phyloP scores from a whole-genome alignment of 2,329 filamentous ascomycete species.

The Pestalotiopsis sp. region DNA sequence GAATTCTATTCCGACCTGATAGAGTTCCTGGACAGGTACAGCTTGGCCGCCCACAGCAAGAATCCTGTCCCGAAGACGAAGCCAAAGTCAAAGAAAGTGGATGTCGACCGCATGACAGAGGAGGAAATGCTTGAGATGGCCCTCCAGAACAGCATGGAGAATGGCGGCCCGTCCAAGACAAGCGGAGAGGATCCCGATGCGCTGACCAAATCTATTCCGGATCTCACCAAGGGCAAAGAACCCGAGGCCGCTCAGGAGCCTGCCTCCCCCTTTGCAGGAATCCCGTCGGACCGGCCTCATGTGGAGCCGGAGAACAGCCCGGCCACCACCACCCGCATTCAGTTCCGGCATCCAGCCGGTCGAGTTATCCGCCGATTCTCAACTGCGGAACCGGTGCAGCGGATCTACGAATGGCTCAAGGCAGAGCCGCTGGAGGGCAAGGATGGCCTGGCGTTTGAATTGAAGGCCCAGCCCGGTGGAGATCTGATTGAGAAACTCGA shows the following conservation, averaged over 20 bases:
- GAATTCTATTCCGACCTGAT: constrained; percentile 91
- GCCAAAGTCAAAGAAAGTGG: constrained; percentile 68
- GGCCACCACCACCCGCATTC: constrained; percentile 78
- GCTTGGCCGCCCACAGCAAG: constrained; percentile 81
- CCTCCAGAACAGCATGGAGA: constrained; percentile 79
- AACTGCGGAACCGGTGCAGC: constrained; percentile 71
- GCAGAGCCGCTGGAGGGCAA: constrained; percentile 81
- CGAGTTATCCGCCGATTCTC: constrained; percentile 86
- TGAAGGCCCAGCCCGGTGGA: constrained; percentile 77
- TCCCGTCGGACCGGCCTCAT: constrained; percentile 73
- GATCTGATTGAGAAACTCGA: constrained; percentile 80
- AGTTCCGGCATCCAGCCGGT: constrained; percentile 84
- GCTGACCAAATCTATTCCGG: constrained; percentile 67
- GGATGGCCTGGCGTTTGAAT: constrained; percentile 76
- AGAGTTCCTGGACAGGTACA: constrained; percentile 97
- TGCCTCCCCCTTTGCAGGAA: constrained; percentile 61
- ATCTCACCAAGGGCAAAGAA: constrained; percentile 58
- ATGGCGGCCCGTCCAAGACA: constrained; percentile 40
- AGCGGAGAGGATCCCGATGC: constrained; percentile 82
- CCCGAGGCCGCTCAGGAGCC: constrained; percentile 10
- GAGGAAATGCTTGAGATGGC: constrained; percentile 97
- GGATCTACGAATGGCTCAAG: constrained; percentile 97
- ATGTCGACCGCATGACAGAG: constrained; percentile 88
- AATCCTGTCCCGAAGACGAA: constrained; percentile 86
- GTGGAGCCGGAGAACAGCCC: constrained; percentile 73